Base-by-base conservation (phyloP, 2,329 filamentous ascomycete species). In the Cytospora paraplurivora region DNA sequence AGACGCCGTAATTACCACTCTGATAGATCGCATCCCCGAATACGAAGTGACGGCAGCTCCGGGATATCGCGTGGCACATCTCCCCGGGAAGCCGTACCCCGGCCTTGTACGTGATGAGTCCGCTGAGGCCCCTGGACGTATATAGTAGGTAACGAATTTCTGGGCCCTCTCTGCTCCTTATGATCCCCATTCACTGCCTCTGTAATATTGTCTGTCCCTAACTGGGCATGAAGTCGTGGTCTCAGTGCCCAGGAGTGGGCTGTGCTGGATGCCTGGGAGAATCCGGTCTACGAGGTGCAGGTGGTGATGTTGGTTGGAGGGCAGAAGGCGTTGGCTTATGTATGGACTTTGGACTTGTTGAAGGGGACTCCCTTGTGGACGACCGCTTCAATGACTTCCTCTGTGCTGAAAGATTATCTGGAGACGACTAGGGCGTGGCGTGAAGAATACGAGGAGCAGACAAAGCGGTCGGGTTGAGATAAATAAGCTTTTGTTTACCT, bases 61-160 rank as follows among this genome's bases (percentile, higher is more conserved):
- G 4, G 64, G 66, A 0, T 67, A 61, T 53, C 63, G 66, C n/a
- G 64, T 62, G 1, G 62, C 64, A 6, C 33, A 55, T 4, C 50
- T 67, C n/a, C 64, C 64, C 3, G 64, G 54, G 17, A 56, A 62
- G 32, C 59, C 64, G 41, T 67, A 66, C 17, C 66, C 66, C 17
- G 66, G 66, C 10, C 66, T 67, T 15, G 64, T 66, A 11, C 38
- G 13, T 27, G 66, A 67, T 33, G 13, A 19, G 33, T 52, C 50
- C 6, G 56, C 50, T n/a, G 41, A 52, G 33, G 57, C 61, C 4
- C 63, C 59, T 0, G 66, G 63, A 11, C 53, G 63, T 37, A 52
- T 66, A 7, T 67, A 67, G 47, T 51, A 27, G 15, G 63, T 64
- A 1, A 17, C 41, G n/a, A 13, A 15, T 33, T 12, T 32, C 21